phyloP scores from a whole-genome alignment of 305 asterid genomes.

The Euphrasia arctica region DNA sequence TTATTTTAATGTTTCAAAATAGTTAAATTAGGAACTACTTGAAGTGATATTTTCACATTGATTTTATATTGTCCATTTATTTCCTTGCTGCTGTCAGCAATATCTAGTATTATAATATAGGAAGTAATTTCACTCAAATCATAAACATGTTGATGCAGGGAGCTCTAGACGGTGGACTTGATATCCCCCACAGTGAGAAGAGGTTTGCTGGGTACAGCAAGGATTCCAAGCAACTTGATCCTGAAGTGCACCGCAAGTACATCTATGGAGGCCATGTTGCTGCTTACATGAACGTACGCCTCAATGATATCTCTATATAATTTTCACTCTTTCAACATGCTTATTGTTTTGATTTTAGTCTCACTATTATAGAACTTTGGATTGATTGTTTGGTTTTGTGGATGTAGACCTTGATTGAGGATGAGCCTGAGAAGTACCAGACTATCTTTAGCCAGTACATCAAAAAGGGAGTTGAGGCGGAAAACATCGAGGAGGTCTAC shows the following conservation, averaged over 20 bases:
- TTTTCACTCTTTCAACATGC: no score
- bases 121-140: no score
- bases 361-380: neutral
- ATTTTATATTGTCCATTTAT: no score
- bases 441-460: slow-evolving; percentile 55
- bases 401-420: slow-evolving; percentile 41
- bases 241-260: slow-evolving; percentile 82
- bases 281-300: slow-evolving; percentile 72
- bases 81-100: no score
- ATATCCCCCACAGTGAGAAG: slow-evolving; percentile 85
- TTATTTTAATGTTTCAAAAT: no score
- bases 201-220: slow-evolving; percentile 77
- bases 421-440: slow-evolving; percentile 76
- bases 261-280: slow-evolving; percentile 85
- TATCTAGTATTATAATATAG: no score
- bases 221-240: slow-evolving; percentile 55
- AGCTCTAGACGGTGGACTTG: slow-evolving; percentile 89
- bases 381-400: neutral
- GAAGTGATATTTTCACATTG: no score
- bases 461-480: slow-evolving; percentile 54
- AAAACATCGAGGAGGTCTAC: slow-evolving; percentile 53
- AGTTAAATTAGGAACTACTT: no score
- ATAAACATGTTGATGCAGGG: slow-evolving; percentile 36
- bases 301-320: no score
- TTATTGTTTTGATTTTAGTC: no score